These are phyloP conservation scores for Aspergillus quadricinctus DNA, from an alignment of 2,329 filamentous ascomycete genomes.

Conservation along the genomic window DNA sequence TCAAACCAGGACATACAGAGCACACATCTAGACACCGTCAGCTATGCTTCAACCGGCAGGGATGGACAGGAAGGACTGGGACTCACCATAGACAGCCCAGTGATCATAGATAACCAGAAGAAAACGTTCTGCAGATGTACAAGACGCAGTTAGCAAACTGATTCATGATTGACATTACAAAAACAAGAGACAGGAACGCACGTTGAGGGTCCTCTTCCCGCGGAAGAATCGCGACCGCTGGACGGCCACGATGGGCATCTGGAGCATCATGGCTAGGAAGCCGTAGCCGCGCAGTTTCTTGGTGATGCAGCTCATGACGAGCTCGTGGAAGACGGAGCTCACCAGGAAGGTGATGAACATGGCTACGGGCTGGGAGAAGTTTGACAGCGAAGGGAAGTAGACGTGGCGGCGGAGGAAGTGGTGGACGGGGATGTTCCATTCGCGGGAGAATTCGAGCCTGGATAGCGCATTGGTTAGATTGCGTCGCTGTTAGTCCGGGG, in stretches of 20 bases:
- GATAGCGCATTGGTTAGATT: neutral
- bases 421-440: slow-evolving; percentile 98
- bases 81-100: slow-evolving; percentile 74
- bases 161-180: neutral
- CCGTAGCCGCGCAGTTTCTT: slow-evolving; percentile 95
- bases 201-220: slow-evolving; percentile 71
- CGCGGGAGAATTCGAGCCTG: slow-evolving; percentile 87
- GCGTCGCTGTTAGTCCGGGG: neutral
- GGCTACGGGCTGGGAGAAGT: slow-evolving; percentile 70
- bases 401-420: slow-evolving; percentile 93
- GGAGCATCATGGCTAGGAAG: slow-evolving; percentile 91
- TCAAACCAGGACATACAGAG: slow-evolving; percentile 54
- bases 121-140: slow-evolving; percentile 58
- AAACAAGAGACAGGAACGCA: slow-evolving; percentile 22
- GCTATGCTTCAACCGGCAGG: slow-evolving; percentile 2
- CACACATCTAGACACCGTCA: slow-evolving; percentile 48
- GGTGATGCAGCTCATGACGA: slow-evolving; percentile 97
- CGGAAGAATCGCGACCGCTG: slow-evolving; percentile 76
- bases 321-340: slow-evolving; percentile 82
- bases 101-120: slow-evolving; percentile 89
- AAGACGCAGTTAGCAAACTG: neutral
- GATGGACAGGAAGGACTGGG: slow-evolving; percentile 2
- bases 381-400: slow-evolving; percentile 74
- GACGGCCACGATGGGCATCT: slow-evolving; percentile 89
- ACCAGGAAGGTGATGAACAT: slow-evolving; percentile 90